phyloP scores from a whole-genome alignment of 1,139 yeast genomes.

The Pneumocystis wakefieldiae region DNA sequence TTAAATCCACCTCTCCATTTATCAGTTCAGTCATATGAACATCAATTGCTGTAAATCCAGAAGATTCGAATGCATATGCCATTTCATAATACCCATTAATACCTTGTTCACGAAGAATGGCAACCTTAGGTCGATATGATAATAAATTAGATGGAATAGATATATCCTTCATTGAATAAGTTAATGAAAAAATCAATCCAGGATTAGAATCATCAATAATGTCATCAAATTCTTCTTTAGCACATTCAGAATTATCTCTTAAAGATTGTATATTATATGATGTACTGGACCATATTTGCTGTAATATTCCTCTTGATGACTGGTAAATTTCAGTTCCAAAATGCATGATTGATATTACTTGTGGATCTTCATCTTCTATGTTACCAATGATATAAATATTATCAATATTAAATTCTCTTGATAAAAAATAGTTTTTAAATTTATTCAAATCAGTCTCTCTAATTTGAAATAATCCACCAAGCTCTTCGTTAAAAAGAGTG shows the following conservation, averaged over 20 bases:
- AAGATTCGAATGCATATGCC: conserved; percentile 94
- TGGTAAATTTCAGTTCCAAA: conserved; percentile 36
- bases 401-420: conserved; percentile 43
- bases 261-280: conserved; percentile 80
- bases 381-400: conserved; percentile 51
- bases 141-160: conserved; percentile 19
- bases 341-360: conserved; percentile 35
- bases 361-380: conserved; percentile 38
- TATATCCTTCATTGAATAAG: conserved; percentile 38
- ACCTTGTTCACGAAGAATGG: conserved; percentile 96
- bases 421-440: conserved; percentile 41
- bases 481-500: conserved; percentile 70
- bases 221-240: conserved; percentile 67
- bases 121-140: conserved; percentile 62
- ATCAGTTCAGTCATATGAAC: conserved; percentile 94
- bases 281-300: conserved; percentile 75
- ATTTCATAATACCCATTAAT: conserved; percentile 96
- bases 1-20: conserved; percentile 54
- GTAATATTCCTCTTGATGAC: conserved; percentile 54
- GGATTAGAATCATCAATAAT: conserved; percentile 75
- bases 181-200: conserved; percentile 69
- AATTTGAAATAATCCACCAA: conserved; percentile 94
- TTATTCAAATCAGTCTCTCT: conserved; percentile 35
- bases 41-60: conserved; percentile 86
- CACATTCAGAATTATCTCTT: conserved; percentile 86